These are phyloP conservation scores for Penicillium sclerotiorum DNA, from an alignment of 2,329 filamentous ascomycete genomes.

Conservation along the genomic window DNA sequence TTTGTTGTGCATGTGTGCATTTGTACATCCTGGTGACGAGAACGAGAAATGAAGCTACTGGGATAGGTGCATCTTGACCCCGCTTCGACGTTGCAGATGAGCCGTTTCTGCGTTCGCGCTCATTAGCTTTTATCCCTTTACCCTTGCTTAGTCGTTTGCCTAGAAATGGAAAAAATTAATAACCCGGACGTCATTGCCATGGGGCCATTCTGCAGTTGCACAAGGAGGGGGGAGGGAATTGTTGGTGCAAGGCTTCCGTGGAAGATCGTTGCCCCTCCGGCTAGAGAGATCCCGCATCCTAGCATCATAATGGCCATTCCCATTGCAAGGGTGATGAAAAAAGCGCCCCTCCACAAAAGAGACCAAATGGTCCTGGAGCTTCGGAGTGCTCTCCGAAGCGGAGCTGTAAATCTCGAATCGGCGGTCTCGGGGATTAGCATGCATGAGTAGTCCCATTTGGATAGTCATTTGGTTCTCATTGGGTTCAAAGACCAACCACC, in stretches of 20 bases:
- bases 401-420: too few species aligned
- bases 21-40: not conserved
- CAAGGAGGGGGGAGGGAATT: not conserved
- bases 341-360: too few species aligned
- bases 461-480: too few species aligned
- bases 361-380: too few species aligned
- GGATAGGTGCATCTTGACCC: not conserved
- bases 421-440: too few species aligned
- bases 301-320: too few species aligned
- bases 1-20: not conserved
- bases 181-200: not conserved
- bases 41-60: not conserved
- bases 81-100: slow-evolving; percentile 1
- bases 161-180: not conserved
- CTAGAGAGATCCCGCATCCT: not conserved
- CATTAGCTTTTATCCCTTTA: not conserved
- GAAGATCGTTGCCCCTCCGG: not conserved
- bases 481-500: too few species aligned
- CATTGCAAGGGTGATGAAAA: too few species aligned
- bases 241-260: not conserved
- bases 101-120: not conserved
- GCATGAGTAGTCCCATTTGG: too few species aligned
- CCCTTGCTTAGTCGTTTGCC: not conserved
- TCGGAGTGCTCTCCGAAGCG: too few species aligned
- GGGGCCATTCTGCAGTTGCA: not conserved